Evolutionary conservation across 78 protist genomes (phyloP), one percentile per base, ranked within the genome.

Genomic region (Dictyostelium firmibasis): DNA sequence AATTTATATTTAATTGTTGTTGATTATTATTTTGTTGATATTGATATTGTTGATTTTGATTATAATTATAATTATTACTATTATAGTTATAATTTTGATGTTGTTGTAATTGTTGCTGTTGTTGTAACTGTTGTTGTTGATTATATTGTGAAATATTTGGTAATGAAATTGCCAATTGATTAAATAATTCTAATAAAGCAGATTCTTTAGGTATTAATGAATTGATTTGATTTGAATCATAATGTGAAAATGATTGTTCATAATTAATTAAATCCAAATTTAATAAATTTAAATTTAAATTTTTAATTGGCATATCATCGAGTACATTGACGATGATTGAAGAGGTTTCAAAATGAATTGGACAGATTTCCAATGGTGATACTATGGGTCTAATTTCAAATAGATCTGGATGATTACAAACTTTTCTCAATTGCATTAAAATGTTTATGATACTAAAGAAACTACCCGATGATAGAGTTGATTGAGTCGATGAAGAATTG

Each of bases 341-440:
- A 27, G 38, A n/a, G 0, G 35, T 29, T 67, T 67, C 3, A 18
- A 67, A 67, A 67, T 67, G 36, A 67, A 67, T 67, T 67, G 75
- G 75, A 25, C 27, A 67, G 9, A 67, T 3, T 27, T 67, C 75
- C 23, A 79, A 91, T 2, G 98, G 96, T 13, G 97, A 91, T 27
- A 36, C 41, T n/a, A 89, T 69, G 57, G 75, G 93, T 33, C 95
- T 78, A 53, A 97, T 92, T 85, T 97, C 98, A 83, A 98, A 97
- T 25, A 97, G 74, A 16, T 97, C 97, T 11, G 99, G 99, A 86
- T 98, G 99, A 91, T 97, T 98, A 96, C 99, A 98, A 35, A 97
- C 97, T 96, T 98, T 98, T 4, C 99, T 44, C 60, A 97, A 91
- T 91, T 98, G 99, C 99, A 98, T 98, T 33, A 98, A 98, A 16